phyloP scores from a whole-genome alignment of 306 rosid genomes.

The Castanea crenata region DNA sequence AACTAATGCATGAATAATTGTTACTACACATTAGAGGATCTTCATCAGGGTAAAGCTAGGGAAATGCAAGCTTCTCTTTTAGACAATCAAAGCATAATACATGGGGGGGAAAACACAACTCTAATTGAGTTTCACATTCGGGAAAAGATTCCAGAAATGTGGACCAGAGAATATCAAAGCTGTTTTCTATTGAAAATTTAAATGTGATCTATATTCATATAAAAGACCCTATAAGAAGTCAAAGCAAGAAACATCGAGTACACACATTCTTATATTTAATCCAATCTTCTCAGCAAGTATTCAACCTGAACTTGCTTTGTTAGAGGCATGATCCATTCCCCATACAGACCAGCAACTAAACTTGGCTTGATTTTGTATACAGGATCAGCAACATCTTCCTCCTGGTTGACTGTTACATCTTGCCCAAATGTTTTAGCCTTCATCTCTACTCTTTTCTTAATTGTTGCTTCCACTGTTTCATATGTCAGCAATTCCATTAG shows the following conservation, averaged over 20 bases:
- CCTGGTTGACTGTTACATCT: conserved; percentile 23
- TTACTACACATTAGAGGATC: too few relatives aligned
- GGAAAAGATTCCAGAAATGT: background rate
- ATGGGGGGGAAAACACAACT: too few relatives aligned
- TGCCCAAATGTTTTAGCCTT: conserved; percentile 41
- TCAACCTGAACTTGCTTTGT: conserved; percentile 58
- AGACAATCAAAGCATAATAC: too few relatives aligned
- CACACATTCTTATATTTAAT: conserved; percentile 5
- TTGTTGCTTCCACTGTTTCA: conserved; percentile 39
- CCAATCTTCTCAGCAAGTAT: conserved; percentile 48
- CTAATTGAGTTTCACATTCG: too few relatives aligned
- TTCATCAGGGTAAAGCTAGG: too few relatives aligned
- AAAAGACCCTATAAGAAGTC: background rate
- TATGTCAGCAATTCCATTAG: conserved; percentile 43
- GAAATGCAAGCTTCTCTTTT: too few relatives aligned
- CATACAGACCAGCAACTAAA: conserved; percentile 42
- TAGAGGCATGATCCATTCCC: conserved; percentile 54
- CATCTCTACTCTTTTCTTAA: conserved; percentile 47
- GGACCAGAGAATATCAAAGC: background rate
- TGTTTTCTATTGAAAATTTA: background rate
- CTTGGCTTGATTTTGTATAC: conserved; percentile 44
- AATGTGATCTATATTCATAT: background rate
- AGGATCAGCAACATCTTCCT: conserved; percentile 18
- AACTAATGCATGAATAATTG: too few relatives aligned
- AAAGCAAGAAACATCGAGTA: background rate